Conservation (phyloP, 2,329 filamentous ascomycete species). For the Penicillium olsonii region DNA sequence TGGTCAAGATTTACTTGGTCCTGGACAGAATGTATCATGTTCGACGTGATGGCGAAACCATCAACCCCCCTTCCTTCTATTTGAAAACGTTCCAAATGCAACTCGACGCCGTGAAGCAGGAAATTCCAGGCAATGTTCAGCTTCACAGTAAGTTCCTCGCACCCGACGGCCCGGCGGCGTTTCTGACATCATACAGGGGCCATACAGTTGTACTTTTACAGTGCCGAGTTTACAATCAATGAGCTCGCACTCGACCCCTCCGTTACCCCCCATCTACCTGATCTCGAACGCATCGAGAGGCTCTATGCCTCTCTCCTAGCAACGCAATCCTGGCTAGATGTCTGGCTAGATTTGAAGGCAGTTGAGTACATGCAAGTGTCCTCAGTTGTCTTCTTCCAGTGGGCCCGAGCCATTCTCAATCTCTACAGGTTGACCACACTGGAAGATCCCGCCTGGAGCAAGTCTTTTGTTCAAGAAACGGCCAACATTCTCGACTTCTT, state of each 20-base stretch:
- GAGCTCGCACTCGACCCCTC: slow-evolving; percentile 20
- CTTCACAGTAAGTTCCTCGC: slow-evolving; percentile 20
- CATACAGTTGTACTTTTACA: slow-evolving; percentile 13
- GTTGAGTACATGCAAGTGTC: slow-evolving; percentile 17
- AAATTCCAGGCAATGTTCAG: slow-evolving; percentile 21
- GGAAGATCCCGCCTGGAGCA: slow-evolving; percentile 31
- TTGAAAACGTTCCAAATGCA: slow-evolving; percentile 22
- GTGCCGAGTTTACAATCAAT: slow-evolving; percentile 25
- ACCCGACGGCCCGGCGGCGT: background rate
- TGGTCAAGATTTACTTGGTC: slow-evolving; percentile 28
- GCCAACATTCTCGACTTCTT: slow-evolving; percentile 27
- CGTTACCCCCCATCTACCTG: slow-evolving; percentile 19
- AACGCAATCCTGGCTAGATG: slow-evolving; percentile 24
- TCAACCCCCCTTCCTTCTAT: slow-evolving; percentile 16
- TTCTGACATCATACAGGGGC: slow-evolving; percentile 14
- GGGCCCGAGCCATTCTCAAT: slow-evolving; percentile 21
- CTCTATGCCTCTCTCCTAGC: slow-evolving; percentile 24
- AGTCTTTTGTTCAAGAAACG: slow-evolving; percentile 24
- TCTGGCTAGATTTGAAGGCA: slow-evolving; percentile 16
- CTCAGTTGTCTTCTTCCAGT: slow-evolving; percentile 27
- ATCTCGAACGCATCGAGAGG: slow-evolving; percentile 24
- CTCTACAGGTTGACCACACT: slow-evolving; percentile 26
- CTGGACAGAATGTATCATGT: slow-evolving; percentile 21
- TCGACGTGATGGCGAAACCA: slow-evolving; percentile 18
- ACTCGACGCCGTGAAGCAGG: slow-evolving; percentile 19